Evolutionary conservation across 2,329 filamentous ascomycete genomes (phyloP).

Genomic region (Phaeomoniella chlamydospora): DNA sequence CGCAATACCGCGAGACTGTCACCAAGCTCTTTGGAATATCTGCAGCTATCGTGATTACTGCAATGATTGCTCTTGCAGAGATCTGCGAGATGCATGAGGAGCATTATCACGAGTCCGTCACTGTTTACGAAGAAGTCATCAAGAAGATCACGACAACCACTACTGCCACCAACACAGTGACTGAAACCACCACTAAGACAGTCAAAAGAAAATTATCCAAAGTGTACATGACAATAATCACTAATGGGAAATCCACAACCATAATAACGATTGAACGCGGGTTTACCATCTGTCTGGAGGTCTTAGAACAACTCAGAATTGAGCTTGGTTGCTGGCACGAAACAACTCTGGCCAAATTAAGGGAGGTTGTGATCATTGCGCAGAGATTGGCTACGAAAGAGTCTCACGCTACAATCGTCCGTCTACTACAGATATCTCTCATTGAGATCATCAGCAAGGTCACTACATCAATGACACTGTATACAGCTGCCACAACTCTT

Average conservation of each 20-base stretch:
- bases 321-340: slow-evolving; percentile 32
- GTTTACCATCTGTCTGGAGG: slow-evolving; percentile 24
- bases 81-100: slow-evolving; percentile 30
- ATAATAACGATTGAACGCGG: slow-evolving; percentile 24
- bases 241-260: slow-evolving; percentile 20
- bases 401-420: slow-evolving; percentile 21
- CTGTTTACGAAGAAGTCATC: slow-evolving; percentile 32
- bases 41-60: slow-evolving; percentile 15
- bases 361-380: slow-evolving; percentile 27
- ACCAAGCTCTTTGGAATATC: slow-evolving; percentile 18
- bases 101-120: slow-evolving; percentile 29
- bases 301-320: slow-evolving; percentile 26
- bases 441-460: slow-evolving; percentile 25
- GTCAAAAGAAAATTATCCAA: slow-evolving; percentile 36
- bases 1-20: slow-evolving; percentile 33
- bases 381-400: slow-evolving; percentile 23
- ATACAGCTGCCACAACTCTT: slow-evolving; percentile 27
- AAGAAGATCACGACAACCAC: slow-evolving; percentile 20
- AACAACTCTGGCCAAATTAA: slow-evolving; percentile 27
- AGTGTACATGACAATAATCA: slow-evolving; percentile 28
- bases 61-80: slow-evolving; percentile 25
- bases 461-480: slow-evolving; percentile 10
- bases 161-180: slow-evolving; percentile 16
- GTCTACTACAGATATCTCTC: slow-evolving; percentile 24
- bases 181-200: slow-evolving; percentile 20